Base-by-base conservation (phyloP, 805 yeast genomes). In the Kodamaea nitidulidarum region DNA sequence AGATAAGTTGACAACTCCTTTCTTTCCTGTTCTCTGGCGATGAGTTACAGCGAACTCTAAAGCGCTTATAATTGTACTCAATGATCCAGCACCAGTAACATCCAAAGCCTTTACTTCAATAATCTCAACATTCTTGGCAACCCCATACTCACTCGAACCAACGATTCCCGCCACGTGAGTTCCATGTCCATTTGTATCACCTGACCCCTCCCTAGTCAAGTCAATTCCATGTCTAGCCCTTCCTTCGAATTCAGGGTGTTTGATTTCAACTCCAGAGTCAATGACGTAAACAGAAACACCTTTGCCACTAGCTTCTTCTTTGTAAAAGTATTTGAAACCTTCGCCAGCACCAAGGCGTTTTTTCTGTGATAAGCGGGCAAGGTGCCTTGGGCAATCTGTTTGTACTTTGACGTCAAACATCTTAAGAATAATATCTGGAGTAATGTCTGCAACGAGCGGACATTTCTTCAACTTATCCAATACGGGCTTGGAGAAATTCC, bases 161-260 rank as follows among this genome's bases (percentile, higher is more conserved):
- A 87, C 74, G 9, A 87, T 65, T 3, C 96, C 96, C 0, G 96
- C 95, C 35, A 90, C 95, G 60, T 88, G 96, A 1, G 96, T 87
- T 0, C 96, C 97, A 58, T 88, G 97, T 0, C 96, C 96, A 49
- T 81, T 81, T 7, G 63, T 63, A 55, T 90, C 96, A 5, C 85
- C 87, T 1, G 67, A 53, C 1, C 78, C 77, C 47, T 77, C 82
- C 1, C 64, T 66, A 0, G 87, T 80, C 42, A 80, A 76, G 51
- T 82, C 85, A 6, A 66, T 71, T 0, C 90, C 90, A 42, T 60
- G 55, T 5, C 46, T 49, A 6, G 81, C 86, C 39, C 91, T 62
- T 0, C 78, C 81, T 49, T 73, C 81, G 52, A 84, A 71, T 30
- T 81, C 84, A n/a, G 75, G 76, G 52, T 80, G 82, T 5, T 67